phyloP scores from a whole-genome alignment of 805 yeast species.

The Yarrowia porcina region DNA sequence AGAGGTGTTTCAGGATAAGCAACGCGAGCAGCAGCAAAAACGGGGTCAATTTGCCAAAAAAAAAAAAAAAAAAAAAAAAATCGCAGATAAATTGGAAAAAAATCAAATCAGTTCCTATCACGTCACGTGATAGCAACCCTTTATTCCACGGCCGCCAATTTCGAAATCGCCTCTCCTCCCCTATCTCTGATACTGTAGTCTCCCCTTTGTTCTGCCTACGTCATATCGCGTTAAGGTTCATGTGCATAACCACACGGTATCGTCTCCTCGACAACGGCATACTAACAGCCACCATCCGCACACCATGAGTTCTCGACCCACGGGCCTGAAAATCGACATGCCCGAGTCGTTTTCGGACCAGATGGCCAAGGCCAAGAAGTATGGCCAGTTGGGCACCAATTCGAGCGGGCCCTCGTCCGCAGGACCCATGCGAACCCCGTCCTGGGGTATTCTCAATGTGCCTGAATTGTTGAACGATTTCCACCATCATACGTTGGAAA shows the following conservation, averaged over 20 bases:
- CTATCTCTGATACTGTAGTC: too few relatives aligned
- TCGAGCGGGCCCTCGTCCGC: background rate
- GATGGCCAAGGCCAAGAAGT: conserved; percentile 12
- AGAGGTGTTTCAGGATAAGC: too few relatives aligned
- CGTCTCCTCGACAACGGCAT: background rate
- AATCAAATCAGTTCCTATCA: too few relatives aligned
- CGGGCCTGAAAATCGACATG: conserved; percentile 14
- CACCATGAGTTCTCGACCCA: conserved; percentile 9
- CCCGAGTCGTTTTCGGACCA: conserved; percentile 23
- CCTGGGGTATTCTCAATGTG: conserved; percentile 24
- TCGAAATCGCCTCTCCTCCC: too few relatives aligned
- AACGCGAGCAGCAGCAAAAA: too few relatives aligned
- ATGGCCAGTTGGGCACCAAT: conserved; percentile 8
- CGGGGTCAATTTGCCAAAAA: too few relatives aligned
- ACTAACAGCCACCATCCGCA: background rate
- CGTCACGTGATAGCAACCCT: too few relatives aligned
- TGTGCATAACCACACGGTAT: conserved; percentile 7
- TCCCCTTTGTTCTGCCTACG: too few relatives aligned
- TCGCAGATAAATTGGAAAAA: too few relatives aligned
- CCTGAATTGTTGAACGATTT: conserved; percentile 22
- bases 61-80: too few relatives aligned
- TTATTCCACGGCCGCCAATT: too few relatives aligned
- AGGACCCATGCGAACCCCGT: conserved; percentile 15
- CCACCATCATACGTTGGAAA: conserved; percentile 21
- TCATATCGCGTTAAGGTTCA: background rate